Percentiles rank a stretch among this genome's conserved stretches.
Evolutionary conservation across 2,329 filamentous ascomycete species (phyloP).

Genomic region (Aspergillus sp.): DNA sequence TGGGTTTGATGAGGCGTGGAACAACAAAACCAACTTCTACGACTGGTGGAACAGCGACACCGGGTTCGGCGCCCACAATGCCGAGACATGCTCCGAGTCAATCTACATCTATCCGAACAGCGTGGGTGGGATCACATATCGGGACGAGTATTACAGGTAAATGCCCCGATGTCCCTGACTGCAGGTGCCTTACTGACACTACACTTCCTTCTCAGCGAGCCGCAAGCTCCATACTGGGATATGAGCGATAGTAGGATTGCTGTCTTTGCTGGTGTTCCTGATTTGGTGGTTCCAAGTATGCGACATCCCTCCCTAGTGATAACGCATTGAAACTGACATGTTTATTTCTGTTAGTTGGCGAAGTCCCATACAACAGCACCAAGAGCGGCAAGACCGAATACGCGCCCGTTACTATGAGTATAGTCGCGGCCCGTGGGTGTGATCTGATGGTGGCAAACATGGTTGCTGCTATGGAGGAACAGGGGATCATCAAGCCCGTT

Average conservation of each 20-base stretch:
- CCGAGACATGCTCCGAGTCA: constrained; percentile 29
- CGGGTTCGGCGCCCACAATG: constrained; percentile 21
- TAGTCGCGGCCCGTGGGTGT: constrained; percentile 30
- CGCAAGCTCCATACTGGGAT: too few relatives aligned
- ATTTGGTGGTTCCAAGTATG: constrained; percentile 23
- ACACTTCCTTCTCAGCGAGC: constrained; percentile 20
- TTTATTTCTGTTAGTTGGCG: constrained; percentile 12
- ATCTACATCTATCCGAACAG: constrained; percentile 24
- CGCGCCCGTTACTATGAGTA: constrained; percentile 33
- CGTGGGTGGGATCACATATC: constrained; percentile 18
- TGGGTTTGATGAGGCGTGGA: constrained; percentile 23
- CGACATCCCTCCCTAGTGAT: too few relatives aligned
- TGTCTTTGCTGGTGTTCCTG: constrained; percentile 24
- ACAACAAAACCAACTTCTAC: constrained; percentile 33
- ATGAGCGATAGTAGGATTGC: constrained; percentile 11
- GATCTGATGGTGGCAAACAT: constrained; percentile 32
- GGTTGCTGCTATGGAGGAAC: constrained; percentile 22
- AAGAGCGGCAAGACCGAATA: constrained; percentile 28
- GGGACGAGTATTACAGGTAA: constrained; percentile 16
- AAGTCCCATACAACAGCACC: constrained; percentile 24
- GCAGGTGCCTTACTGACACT: not conserved
- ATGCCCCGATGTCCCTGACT: constrained; percentile 17
- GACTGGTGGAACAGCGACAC: constrained; percentile 31
- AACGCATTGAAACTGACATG: too few relatives aligned
- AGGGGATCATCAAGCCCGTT: constrained; percentile 25